Evolutionary conservation across 2,329 filamentous ascomycete species (phyloP).

Genomic region (Tolypocladium tundrense): DNA sequence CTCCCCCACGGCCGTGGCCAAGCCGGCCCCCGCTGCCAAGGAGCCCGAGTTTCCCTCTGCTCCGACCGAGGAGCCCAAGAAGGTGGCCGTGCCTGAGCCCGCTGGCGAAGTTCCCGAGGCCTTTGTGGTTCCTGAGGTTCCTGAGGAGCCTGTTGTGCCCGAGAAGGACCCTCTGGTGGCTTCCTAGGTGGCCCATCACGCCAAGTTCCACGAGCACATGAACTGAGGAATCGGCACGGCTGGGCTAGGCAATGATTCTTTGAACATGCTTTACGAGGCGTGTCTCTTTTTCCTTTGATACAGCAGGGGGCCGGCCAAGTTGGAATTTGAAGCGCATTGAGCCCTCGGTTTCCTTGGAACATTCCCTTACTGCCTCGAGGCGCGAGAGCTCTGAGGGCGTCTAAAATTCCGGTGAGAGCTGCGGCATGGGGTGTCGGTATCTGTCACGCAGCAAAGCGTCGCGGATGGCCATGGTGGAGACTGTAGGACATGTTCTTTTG

Average conservation of each 20-base stretch:
- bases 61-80: conserved; percentile 25
- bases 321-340: conserved; percentile 14
- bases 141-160: conserved; percentile 15
- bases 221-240: conserved; percentile 14
- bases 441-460: background rate
- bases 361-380: conserved; percentile 7
- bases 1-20: conserved; percentile 27
- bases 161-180: conserved; percentile 18
- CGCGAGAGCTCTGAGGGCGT: background rate
- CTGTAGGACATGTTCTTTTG: background rate
- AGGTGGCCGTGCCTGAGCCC: conserved; percentile 8
- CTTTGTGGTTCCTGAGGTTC: conserved; percentile 5
- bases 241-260: conserved; percentile 15
- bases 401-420: background rate
- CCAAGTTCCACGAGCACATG: conserved; percentile 16
- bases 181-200: conserved; percentile 15
- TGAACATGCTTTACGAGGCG: conserved; percentile 18
- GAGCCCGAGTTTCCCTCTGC: conserved; percentile 23
- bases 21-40: conserved; percentile 18
- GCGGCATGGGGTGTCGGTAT: background rate
- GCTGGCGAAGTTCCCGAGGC: conserved; percentile 13
- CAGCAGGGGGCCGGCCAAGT: conserved; percentile 14
- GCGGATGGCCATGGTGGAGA: background rate
- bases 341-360: conserved; percentile 10
- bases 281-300: conserved; percentile 13